These are phyloP conservation scores for Thelephora ganbajun DNA, from an alignment of 768 basidiomycete genomes.

Conservation along the genomic window DNA sequence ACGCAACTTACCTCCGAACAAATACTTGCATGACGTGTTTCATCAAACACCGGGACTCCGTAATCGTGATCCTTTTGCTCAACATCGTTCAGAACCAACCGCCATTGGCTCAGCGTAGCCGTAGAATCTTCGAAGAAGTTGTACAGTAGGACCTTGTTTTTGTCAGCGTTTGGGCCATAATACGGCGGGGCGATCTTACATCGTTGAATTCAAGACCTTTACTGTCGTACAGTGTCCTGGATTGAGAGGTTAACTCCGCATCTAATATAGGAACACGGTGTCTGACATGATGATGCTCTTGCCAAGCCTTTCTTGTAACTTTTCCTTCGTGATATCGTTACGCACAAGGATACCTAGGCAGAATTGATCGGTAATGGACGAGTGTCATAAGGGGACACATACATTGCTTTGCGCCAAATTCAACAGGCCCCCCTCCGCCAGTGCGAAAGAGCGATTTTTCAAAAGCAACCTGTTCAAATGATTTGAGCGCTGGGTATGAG, in stretches of 20 bases:
- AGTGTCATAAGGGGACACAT: slow-evolving; percentile 1
- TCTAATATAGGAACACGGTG: neutral
- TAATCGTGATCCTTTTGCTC: slow-evolving; percentile 11
- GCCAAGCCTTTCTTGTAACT: slow-evolving; percentile 37
- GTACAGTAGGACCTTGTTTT: slow-evolving; percentile 48
- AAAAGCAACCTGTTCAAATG: neutral
- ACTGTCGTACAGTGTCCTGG: slow-evolving; percentile 42
- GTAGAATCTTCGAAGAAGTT: slow-evolving; percentile 63
- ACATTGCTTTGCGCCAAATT: slow-evolving; percentile 61
- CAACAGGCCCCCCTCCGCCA: slow-evolving; percentile 30
- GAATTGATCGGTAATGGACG: neutral
- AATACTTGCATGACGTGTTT: slow-evolving; percentile 34
- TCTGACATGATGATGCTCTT: slow-evolving; percentile 45
- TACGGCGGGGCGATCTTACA: slow-evolving; percentile 17
- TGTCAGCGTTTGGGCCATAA: neutral
- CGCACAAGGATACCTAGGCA: slow-evolving; percentile 55
- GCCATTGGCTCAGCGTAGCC: slow-evolving; percentile 39
- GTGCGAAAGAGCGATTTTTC: neutral
- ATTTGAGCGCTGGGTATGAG: neutral
- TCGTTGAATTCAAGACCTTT: slow-evolving; percentile 60
- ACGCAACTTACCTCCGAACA: slow-evolving; percentile 36
- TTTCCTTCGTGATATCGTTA: slow-evolving; percentile 34
- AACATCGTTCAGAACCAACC: slow-evolving; percentile 34
- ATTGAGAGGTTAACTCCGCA: too few relatives aligned
- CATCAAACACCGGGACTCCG: slow-evolving; percentile 33